Base-by-base conservation (phyloP, 164 flowering plant species). In the Annona cherimola region DNA sequence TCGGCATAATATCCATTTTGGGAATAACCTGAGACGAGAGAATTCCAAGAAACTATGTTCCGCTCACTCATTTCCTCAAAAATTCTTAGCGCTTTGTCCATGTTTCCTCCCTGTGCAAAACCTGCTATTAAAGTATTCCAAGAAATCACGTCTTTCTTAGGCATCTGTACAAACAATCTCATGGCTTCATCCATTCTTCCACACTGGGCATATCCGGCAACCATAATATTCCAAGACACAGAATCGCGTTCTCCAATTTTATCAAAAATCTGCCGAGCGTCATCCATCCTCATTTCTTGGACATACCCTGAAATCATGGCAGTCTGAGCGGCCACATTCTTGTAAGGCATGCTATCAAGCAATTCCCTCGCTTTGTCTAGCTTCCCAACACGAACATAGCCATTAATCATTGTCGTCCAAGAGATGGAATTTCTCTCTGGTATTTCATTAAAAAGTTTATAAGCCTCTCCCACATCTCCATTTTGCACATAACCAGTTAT, bases 31-130 rank as follows among this genome's bases (percentile, higher is more conserved):
- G 77, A 69, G 63, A 74, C 61, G 11, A 74, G 69, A 50, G 77
- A 69, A 57, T 69, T 74, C 69, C 77, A 69, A 42, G 72, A 69
- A 41, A 65, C 77, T 19, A 79, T 16, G 76, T 91, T 92, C n/a
- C 89, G 90, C 5, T 84, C 76, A 54, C 91, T 90, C 76, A 73
- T 73, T 71, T 61, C 61, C 3, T 68, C 43, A 40, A 68, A 73
- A 45, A 73, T 8, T 39, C 2, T 40, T 8, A 61, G 71, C 45
- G 76, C 71, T 61, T 45, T 61, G 45, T 68, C 39, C 76, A 73
- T 68, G 26, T 73, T 41, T 40, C 71, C 67, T 60, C 45, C 40
- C 64, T 68, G 75, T 35, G 44, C 64, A 73, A 66, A 73, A 66
- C 70, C 70, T 0, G 70, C 65, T 55, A 73, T 66, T 57, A 59